Percentiles rank a stretch among this genome's conserved stretches.
phyloP scores from a whole-genome alignment of 768 basidiomycete genomes.

The Pleurotus tuber-regium region DNA sequence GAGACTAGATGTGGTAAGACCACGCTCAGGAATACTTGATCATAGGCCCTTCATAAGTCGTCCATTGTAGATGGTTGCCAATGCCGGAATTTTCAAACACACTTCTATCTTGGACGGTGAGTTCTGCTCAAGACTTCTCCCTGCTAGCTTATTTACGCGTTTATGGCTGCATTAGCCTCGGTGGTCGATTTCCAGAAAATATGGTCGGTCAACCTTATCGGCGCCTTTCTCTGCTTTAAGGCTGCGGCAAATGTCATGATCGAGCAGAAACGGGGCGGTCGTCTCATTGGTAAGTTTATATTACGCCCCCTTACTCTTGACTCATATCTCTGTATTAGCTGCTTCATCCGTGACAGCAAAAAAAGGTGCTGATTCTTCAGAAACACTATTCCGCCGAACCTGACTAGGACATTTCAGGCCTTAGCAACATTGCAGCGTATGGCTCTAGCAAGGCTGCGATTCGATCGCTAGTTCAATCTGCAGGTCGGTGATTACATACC shows the following conservation, averaged over 20 bases:
- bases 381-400: not conserved
- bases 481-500: constrained; percentile 25
- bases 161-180: constrained; percentile 21
- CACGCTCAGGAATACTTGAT: not conserved
- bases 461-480: constrained; percentile 36
- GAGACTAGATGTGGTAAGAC: constrained; percentile 27
- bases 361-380: constrained; percentile 16
- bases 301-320: not conserved
- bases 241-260: constrained; percentile 64
- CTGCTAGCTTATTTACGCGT: not conserved
- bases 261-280: constrained; percentile 45
- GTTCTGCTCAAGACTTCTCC: not conserved
- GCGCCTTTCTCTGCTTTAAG: constrained; percentile 60
- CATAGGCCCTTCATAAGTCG: not conserved
- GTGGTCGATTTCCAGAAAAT: constrained; percentile 37
- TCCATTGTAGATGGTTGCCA: constrained; percentile 28
- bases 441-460: constrained; percentile 37
- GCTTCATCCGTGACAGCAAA: constrained; percentile 31
- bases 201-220: constrained; percentile 52
- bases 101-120: constrained; percentile 19
- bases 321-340: not conserved
- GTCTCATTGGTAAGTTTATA: constrained; percentile 43
- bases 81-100: constrained; percentile 25
- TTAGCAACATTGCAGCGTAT: constrained; percentile 23
- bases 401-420: not conserved